Evolutionary conservation across 129 eudicot genomes (phyloP), one percentile per base, ranked within the genome.

Genomic region (Scalesia atractyloides): DNA sequence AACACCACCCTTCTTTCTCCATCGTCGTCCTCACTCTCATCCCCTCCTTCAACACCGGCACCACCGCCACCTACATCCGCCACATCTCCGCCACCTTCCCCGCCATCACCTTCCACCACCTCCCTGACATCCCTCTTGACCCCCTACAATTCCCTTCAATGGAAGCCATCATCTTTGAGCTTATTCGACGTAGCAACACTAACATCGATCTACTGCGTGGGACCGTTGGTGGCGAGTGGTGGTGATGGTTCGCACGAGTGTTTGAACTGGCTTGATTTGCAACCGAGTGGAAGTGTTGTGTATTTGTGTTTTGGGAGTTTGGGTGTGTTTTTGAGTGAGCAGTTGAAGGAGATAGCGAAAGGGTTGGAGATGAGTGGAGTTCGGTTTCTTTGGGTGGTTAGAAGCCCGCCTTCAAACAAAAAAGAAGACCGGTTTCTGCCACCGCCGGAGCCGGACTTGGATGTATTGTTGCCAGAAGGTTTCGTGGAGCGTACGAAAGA

Each of bases 361-460:
- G 87, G 87, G 46, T 1, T 80, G 18, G 84, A 83, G 58, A 72
- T 1, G 51, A 83, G 87, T 22, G 84, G 64, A 36, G 60, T 51
- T 11, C 37, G 87, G 69, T 83, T 83, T 54, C 63, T 83, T 53
- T 83, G 87, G 87, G 87, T 80, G 58, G 84, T 80, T 2, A 54
- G 84, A 19, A 43, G 68, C 16, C 62, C 86, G 0, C 88, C 84
- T 43, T 76, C 81, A 2, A 37, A 67, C 12, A 86, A 75, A 70
- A 41, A 71, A 54, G 63, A 67, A 7, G 82, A 66, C 13, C 64
- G 69, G 11, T 64, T 52, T 41, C 24, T 66, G 4, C 74, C 84
- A 1, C 81, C 84, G 7, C 73, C 84, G 2, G 93, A 81, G 52
- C 84, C 90, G 7, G 78, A 84, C 53, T 68, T 87, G 65, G 80